Evolutionary conservation across 1,284 basidiomycete species (phyloP), one percentile per base, ranked within the genome.

Genomic region (Moesziomyces globuligerus): DNA sequence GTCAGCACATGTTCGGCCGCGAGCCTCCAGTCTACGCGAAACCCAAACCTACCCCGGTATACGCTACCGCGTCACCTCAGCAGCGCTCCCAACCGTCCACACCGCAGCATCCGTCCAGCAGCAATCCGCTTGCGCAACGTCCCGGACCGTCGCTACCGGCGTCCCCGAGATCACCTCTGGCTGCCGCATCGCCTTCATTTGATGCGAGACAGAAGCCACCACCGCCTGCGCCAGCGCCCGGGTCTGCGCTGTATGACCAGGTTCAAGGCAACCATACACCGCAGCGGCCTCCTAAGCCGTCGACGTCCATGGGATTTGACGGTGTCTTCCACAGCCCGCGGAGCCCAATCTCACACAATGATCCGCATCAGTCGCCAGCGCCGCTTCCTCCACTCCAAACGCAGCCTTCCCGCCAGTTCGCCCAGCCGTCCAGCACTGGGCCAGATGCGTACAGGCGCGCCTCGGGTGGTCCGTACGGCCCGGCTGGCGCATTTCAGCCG

Each of bases 1-100:
- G 93, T 85, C 89, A 91, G 74, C 86, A 88, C 38, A 86, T 90
- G 57, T 98, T 98, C 84, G 93, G 91, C 8, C 85, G 86, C 24
- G 87, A 89, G 58, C 94, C 95, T 40, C 94, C 95, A 5, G 89
- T 98, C 13, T 97, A 94, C 81, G 90, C 94, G 37, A 94, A 91
- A 83, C 90, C 93, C 2, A 76, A 64, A n/a, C 34, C 68, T 1
- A 38, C 66, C 44, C 72, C 78, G 24, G 74, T 79, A 42, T 71
- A 69, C 37, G 62, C 62, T 18, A 55, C 56, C 3, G 44, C 55
- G 21, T 52, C 42, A 13, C 21, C 47, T n/a, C 68, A 50, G 32
- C 75, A 42, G 42, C 77, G 25, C 37, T 78, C 21, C 25, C 73
- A 34, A 32, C 72, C 37, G 17, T 66, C 46, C 20, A 49, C 45